Percentiles rank a stretch among this genome's conserved stretches.
phyloP scores from a whole-genome alignment of 73 alveolate species.

The Halteria grandinella region DNA sequence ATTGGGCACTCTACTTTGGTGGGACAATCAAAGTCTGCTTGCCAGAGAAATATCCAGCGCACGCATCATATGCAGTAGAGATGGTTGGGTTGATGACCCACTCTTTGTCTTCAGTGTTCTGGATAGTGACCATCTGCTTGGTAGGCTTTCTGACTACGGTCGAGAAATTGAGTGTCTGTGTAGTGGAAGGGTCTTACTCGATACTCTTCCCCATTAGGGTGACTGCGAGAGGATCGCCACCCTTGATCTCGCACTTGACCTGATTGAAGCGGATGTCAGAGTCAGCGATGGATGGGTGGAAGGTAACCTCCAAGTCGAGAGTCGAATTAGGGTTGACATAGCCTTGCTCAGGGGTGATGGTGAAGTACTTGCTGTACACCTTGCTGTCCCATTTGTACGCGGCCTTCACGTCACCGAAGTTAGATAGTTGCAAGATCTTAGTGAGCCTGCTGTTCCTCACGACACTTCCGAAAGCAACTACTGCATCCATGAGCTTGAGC shows the following conservation, averaged over 20 bases:
- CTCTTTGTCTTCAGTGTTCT: conserved; percentile 92
- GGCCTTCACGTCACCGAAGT: conserved; percentile 98
- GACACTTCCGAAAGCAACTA: conserved; percentile 97
- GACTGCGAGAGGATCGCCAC: conserved; percentile 91
- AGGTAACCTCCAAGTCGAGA: conserved; percentile 90
- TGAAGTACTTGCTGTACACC: conserved; percentile 91
- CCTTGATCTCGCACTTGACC: conserved; percentile 95
- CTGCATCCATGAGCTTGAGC: conserved; percentile 97
- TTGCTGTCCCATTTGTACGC: conserved; percentile 93
- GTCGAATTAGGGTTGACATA: conserved; percentile 97
- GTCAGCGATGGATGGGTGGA: conserved; percentile 97
- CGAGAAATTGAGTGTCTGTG: conserved; percentile 90
- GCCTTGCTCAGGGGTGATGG: conserved; percentile 96
- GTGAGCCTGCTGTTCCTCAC: conserved; percentile 91
- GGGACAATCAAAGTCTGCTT: conserved; percentile 87
- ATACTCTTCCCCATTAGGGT: conserved; percentile 93
- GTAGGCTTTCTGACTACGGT: conserved; percentile 95
- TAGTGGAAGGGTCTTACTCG: conserved; percentile 88
- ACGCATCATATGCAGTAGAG: conserved; percentile 84
- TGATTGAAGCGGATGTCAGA: conserved; percentile 89
- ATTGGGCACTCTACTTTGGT: conserved; percentile 90
- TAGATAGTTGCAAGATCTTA: conserved; percentile 86
- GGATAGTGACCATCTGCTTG: conserved; percentile 87
- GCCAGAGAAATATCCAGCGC: conserved; percentile 91
- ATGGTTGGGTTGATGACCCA: conserved; percentile 97